Evolutionary conservation across 208 protist species (phyloP), one percentile per base, ranked within the genome.

Genomic region (Leptomonas seymouri): DNA sequence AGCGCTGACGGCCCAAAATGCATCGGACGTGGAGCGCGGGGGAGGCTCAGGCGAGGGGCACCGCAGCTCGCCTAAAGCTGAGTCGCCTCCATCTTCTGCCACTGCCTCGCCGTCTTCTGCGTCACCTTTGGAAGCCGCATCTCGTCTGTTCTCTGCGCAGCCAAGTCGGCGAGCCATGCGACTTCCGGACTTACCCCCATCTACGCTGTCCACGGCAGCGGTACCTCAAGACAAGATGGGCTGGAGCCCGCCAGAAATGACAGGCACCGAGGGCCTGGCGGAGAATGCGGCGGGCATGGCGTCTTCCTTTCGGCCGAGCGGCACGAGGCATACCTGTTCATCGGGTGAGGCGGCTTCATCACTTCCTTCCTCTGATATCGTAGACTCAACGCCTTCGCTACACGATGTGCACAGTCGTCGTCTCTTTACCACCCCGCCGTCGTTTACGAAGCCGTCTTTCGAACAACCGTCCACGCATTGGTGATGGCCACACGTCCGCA

Each of bases 391-490:
- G 9, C 60, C 69, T 18, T 20, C 51, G 41, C n/a, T 65, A 30
- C 50, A 45, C 3, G 28, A 67, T 6, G n/a, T 34, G 28, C 50
- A 45, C 14, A 59, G 68, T 18, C 39, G 28, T 14, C 59, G 50
- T 27, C 61, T 76, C 67, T 76, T 73, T 50, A 55, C 31, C 28
- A 44, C 42, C 1, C 28, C 64, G 18, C 53, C 42, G 15, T 56
- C 65, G 15, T 53, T 44, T 21, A 49, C 44, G 15, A 41, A 65
- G 21, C 3, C 44, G 7, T 5, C 9, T 5, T 20, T 20, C 27
- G 7, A 25, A 3, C 0, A 28, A 57, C 18, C 23, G 30, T 57
- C 3, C 44, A 5, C n/a, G n/a, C n/a, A n/a, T n/a, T n/a, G n/a
- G n/a, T n/a, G n/a, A n/a, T n/a, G n/a, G n/a, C n/a, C n/a, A n/a